Evolutionary conservation across 768 basidiomycete species (phyloP).

Genomic region (Mycena rebaudengoi): DNA sequence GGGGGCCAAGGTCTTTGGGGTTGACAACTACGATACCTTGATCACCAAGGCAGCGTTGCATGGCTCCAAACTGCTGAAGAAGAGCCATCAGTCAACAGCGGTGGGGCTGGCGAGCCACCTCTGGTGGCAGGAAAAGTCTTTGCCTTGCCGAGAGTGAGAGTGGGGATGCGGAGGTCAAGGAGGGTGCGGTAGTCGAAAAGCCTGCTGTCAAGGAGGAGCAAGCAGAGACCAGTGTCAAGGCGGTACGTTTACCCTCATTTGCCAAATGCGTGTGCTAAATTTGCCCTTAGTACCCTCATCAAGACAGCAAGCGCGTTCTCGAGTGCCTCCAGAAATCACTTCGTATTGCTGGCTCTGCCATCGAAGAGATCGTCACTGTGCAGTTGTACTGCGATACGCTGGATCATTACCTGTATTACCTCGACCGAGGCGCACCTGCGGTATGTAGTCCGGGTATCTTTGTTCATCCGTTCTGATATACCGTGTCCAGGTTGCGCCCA

Average conservation of each 20-base stretch:
- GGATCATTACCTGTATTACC: slow-evolving; percentile 95
- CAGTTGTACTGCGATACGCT: slow-evolving; percentile 97
- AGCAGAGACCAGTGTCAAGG: slow-evolving; percentile 53
- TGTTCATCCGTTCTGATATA: background rate
- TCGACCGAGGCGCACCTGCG: slow-evolving; percentile 91
- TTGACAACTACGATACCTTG: slow-evolving; percentile 96
- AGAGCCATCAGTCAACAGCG: slow-evolving; percentile 96
- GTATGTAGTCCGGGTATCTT: slow-evolving; percentile 56
- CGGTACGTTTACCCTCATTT: slow-evolving; percentile 45
- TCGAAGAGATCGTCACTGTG: slow-evolving; percentile 96
- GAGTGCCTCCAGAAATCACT: slow-evolving; percentile 98
- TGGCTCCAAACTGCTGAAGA: slow-evolving; percentile 95
- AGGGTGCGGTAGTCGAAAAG: slow-evolving; percentile 50
- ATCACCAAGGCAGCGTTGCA: slow-evolving; percentile 99
- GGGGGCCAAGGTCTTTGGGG: slow-evolving; percentile 88
- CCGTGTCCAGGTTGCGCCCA: slow-evolving; percentile 82
- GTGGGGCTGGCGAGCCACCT: slow-evolving; percentile 95
- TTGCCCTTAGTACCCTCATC: slow-evolving; percentile 72
- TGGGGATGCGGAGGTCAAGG: slow-evolving; percentile 40
- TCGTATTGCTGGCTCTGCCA: slow-evolving; percentile 94
- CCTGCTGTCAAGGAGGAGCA: slow-evolving; percentile 50
- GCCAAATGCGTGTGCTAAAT: background rate
- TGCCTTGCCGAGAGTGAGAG: slow-evolving; percentile 50
- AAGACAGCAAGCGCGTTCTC: slow-evolving; percentile 96
- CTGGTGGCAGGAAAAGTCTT: slow-evolving; percentile 92